Evolutionary conservation across 192 early-diverging fungal species (phyloP).

Genomic region (Glomus cerebriforme): DNA sequence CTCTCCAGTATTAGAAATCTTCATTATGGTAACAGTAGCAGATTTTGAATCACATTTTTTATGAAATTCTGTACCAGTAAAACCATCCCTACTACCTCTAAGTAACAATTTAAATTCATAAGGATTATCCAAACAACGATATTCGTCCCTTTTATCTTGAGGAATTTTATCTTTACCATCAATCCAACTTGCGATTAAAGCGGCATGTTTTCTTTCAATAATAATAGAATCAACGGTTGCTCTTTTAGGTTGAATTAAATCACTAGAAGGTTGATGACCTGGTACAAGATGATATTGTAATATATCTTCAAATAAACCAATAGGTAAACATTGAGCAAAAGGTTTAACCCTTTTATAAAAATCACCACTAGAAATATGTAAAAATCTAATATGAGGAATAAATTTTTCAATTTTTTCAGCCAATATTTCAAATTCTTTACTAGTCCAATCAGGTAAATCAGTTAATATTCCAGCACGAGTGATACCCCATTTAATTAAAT

Average conservation of each 20-base stretch:
- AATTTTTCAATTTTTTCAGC: background rate
- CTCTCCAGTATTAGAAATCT: constrained; percentile 5
- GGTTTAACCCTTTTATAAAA: constrained; percentile 29
- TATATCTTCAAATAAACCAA: constrained; percentile 17
- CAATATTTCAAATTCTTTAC: background rate
- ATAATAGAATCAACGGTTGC: background rate
- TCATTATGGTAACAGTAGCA: constrained; percentile 14
- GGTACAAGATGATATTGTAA: constrained; percentile 20
- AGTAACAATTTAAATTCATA: constrained; percentile 28
- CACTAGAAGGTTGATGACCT: background rate
- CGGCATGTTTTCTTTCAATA: constrained; percentile 20
- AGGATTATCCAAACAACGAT: constrained; percentile 6
- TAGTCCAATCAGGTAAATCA: constrained; percentile 1
- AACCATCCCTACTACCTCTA: constrained; percentile 26
- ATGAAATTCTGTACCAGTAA: constrained; percentile 6
- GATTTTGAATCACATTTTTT: background rate
- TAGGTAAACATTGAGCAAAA: background rate
- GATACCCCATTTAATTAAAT: constrained; percentile 29
- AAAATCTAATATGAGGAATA: constrained; percentile 4
- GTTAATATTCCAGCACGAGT: background rate
- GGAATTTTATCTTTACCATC: background rate
- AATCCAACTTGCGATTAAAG: constrained; percentile 24
- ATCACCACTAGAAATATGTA: constrained; percentile 14
- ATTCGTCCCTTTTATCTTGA: background rate
- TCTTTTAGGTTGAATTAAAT: background rate